Conservation (phyloP, 2,329 filamentous ascomycete species). For the Teratosphaeriaceae sp. region DNA sequence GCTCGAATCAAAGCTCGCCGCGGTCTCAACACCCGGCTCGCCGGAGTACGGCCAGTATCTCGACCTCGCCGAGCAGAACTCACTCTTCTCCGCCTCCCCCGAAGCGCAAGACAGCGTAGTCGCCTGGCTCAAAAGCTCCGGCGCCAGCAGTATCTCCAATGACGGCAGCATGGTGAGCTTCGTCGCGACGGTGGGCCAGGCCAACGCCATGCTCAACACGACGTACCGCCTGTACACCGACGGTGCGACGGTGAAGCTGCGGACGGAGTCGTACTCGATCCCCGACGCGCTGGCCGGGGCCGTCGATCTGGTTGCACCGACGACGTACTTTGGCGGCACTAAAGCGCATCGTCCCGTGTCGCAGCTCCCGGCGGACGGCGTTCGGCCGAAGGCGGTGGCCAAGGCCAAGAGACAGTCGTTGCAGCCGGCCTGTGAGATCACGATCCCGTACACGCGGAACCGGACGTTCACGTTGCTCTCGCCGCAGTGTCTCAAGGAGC, state of each 20-base stretch:
- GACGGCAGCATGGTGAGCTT: slow-evolving; percentile 32
- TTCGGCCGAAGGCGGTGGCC: no score
- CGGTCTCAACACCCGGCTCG: slow-evolving; percentile 42
- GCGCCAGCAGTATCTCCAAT: slow-evolving; percentile 31
- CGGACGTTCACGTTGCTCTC: slow-evolving; percentile 27
- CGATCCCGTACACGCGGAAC: slow-evolving; percentile 3
- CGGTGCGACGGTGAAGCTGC: slow-evolving; percentile 33
- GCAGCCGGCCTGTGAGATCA: slow-evolving; percentile 8
- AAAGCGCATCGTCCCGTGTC: slow-evolving; percentile 9
- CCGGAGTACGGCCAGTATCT: slow-evolving; percentile 46
- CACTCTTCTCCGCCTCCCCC: slow-evolving; percentile 36
- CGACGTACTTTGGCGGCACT: slow-evolving; percentile 38
- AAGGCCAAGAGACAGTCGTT: slow-evolving; percentile 7
- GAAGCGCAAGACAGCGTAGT: slow-evolving; percentile 25
- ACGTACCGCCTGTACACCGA: slow-evolving; percentile 34
- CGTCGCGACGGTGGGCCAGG: slow-evolving; percentile 30
- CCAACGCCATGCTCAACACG: slow-evolving; percentile 33
- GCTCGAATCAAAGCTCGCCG: slow-evolving; percentile 34
- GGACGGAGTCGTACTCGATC: slow-evolving; percentile 29
- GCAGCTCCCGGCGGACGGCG: no score
- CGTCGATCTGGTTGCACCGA: slow-evolving; percentile 24
- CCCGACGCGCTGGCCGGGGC: slow-evolving; percentile 19
- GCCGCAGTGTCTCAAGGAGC: slow-evolving; percentile 42
- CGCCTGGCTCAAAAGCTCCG: slow-evolving; percentile 39
- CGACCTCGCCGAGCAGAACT: slow-evolving; percentile 36